Evolutionary conservation across 441 rosid genomes (phyloP).

Genomic region (Adansonia gregorii): DNA sequence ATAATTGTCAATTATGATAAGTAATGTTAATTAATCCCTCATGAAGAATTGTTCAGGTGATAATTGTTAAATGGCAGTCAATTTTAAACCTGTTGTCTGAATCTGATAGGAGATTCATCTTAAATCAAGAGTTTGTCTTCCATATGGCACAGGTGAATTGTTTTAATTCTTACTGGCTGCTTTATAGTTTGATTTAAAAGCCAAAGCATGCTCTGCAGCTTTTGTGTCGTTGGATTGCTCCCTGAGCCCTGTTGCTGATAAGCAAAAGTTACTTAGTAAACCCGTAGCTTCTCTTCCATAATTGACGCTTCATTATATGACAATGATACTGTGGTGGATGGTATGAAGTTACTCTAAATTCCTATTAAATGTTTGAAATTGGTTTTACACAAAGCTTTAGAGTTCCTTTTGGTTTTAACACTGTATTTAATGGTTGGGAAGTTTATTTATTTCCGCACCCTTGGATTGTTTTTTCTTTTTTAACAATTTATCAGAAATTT

Average conservation of each 20-base stretch:
- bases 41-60: background rate
- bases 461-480: background rate
- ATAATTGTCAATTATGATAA: background rate
- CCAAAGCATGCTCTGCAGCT: background rate
- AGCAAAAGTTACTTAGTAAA: background rate
- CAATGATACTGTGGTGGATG: background rate
- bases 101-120: background rate
- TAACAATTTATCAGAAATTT: background rate
- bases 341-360: background rate
- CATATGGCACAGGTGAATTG: background rate
- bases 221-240: background rate
- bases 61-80: background rate
- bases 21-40: background rate
- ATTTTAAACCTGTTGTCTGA: background rate
- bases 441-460: background rate
- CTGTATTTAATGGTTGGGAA: background rate
- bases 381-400: background rate
- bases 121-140: background rate
- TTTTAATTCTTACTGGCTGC: background rate
- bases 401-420: background rate
- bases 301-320: background rate
- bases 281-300: background rate
- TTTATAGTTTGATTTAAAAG: background rate
- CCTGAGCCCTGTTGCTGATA: constrained; percentile 1
- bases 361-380: background rate